Base-by-base conservation (phyloP, 2,329 filamentous ascomycete species). In the Scedosporium aurantiacum region DNA sequence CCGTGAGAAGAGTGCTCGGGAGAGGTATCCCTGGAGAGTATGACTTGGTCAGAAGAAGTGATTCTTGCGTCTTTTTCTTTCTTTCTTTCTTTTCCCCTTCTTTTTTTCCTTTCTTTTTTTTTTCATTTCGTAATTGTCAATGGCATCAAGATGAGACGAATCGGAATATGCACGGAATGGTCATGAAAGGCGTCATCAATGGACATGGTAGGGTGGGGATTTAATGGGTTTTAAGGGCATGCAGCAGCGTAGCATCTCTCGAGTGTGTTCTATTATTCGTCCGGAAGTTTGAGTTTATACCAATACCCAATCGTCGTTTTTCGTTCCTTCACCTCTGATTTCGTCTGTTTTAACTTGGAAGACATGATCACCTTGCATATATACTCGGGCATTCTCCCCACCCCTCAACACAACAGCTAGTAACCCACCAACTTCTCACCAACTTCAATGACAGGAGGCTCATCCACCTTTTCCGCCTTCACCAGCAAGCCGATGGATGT, bases 401-500 rank as follows among this genome's bases (percentile, higher is more conserved):
- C 7, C 3, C 50, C 50, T 6, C 32, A 37, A 10, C 32, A 12
- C 32, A 12, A 37, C 32, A 12, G 32, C 32, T 61, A 60, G 10
- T 45, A 41, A 8, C 60, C 59, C 43, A 56, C 52, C n/a, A 61
- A 52, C 52, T 27, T 61, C 12, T 61, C 60, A 1, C 54, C 64
- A 25, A 60, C 59, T 2, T 43, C 60, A 14, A 60, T 62, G 1
- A 45, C 55, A 14, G 63, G 63, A 32, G 60, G 58, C 45, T 60
- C 60, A 10, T 56, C 59, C 41, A 64, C 63, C 55, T 62, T 37
- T 16, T 58, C 52, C 14, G 63, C 81, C 66, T 77, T 81, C 14
- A 86, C 78, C 1, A 86, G 69, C 5, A 86, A 70, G 0, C 82
- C 83, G 32, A 86, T 77, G 16, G 82, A 77, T 5, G 79, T 72